Evolutionary conservation across 78 protist genomes (phyloP).

Genomic region (Speleostelium caveatum): DNA sequence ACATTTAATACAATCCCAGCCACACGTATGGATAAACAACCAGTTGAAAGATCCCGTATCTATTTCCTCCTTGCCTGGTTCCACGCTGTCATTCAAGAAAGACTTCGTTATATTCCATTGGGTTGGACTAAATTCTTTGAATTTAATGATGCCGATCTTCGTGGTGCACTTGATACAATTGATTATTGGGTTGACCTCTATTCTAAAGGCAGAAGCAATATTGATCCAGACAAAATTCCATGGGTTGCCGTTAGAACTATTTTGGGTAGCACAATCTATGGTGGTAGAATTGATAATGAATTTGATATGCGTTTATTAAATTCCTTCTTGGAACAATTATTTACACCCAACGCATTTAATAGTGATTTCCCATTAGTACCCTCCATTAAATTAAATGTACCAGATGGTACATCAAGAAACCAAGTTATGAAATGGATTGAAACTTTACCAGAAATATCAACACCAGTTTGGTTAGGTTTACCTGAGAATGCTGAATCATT

Average conservation of each 20-base stretch:
- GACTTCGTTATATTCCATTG: constrained; percentile 95
- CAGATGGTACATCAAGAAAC: constrained; percentile 71
- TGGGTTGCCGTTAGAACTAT: constrained; percentile 93
- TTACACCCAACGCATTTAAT: constrained; percentile 79
- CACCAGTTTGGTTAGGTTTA: constrained; percentile 95
- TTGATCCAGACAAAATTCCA: constrained; percentile 88
- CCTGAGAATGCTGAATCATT: constrained; percentile 89
- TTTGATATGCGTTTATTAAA: constrained; percentile 91
- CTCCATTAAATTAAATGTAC: constrained; percentile 33
- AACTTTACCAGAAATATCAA: constrained; percentile 77
- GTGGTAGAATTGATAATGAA: constrained; percentile 97
- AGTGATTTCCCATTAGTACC: constrained; percentile 58
- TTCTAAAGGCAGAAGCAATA: constrained; percentile 57
- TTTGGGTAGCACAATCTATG: constrained; percentile 85
- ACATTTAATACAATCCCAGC: constrained; percentile 59
- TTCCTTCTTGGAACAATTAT: constrained; percentile 85
- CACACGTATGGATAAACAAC: constrained; percentile 41
- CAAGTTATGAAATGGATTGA: constrained; percentile 84
- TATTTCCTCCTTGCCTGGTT: constrained; percentile 96
- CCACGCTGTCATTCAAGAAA: constrained; percentile 94
- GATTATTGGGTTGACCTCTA: constrained; percentile 94
- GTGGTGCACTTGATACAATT: constrained; percentile 90
- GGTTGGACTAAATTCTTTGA: constrained; percentile 98
- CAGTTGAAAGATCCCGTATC: constrained; percentile 90
- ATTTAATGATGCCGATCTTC: constrained; percentile 93